These are phyloP conservation scores for Tolypocladium amazonense DNA, from an alignment of 2,329 filamentous ascomycete genomes.

Conservation along the genomic window DNA sequence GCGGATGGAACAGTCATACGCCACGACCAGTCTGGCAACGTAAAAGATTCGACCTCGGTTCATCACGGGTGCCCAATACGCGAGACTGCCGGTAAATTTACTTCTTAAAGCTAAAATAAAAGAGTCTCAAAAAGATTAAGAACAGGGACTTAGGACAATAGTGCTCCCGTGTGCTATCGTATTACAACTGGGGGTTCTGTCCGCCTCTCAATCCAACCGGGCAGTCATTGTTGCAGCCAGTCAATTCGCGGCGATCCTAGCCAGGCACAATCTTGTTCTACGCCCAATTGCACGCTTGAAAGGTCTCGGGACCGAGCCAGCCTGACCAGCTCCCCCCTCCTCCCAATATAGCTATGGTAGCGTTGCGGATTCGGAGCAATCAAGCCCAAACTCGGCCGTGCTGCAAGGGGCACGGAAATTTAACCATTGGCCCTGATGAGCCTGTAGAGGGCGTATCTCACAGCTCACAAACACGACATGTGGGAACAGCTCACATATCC, in stretches of 20 bases:
- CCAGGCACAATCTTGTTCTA: not conserved
- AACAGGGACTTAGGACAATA: too few species aligned
- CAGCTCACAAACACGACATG: not conserved
- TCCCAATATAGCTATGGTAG: not conserved
- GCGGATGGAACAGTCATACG: too few species aligned
- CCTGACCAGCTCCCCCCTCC: too few species aligned
- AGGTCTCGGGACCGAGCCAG: not conserved
- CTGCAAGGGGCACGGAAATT: not conserved
- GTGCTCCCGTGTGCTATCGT: too few species aligned
- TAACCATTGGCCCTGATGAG: not conserved
- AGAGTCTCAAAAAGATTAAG: too few species aligned
- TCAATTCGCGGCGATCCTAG: not conserved
- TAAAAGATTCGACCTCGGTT: too few species aligned
- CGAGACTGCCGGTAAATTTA: too few species aligned
- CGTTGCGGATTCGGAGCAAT: not conserved
- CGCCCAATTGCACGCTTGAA: not conserved
- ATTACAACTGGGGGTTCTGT: too few species aligned
- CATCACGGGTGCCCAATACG: too few species aligned
- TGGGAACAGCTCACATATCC: not conserved
- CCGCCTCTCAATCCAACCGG: too few species aligned
- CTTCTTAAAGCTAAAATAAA: too few species aligned
- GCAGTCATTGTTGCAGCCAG: not conserved
- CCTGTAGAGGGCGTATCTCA: not conserved
- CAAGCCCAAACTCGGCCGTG: not conserved
- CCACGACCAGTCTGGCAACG: too few species aligned